Evolutionary conservation across 805 yeast genomes (phyloP).

Genomic region (Tanozyma kutaoensis): DNA sequence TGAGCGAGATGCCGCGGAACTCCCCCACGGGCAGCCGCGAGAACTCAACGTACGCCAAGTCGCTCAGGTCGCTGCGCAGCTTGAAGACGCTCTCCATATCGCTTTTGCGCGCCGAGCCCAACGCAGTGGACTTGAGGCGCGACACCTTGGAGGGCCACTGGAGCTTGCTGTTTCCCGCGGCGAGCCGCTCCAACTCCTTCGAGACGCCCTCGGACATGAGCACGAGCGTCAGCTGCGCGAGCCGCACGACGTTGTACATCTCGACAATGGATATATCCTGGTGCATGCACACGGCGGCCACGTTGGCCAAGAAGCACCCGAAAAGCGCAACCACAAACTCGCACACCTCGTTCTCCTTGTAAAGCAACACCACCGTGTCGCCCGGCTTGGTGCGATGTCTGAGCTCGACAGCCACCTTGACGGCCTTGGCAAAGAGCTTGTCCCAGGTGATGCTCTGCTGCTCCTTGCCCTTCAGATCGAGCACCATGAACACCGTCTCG

Average conservation of each 20-base stretch:
- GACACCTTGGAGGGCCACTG: conserved; percentile 64
- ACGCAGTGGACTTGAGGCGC: conserved; percentile 76
- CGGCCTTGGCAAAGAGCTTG: conserved; percentile 68
- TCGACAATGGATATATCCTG: conserved; percentile 59
- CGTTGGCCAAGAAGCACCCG: conserved; percentile 89
- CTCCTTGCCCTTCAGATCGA: conserved; percentile 79
- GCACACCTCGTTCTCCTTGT: conserved; percentile 69
- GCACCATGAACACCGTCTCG: conserved; percentile 56
- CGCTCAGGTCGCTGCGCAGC: conserved; percentile 14
- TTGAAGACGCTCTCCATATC: conserved; percentile 14
- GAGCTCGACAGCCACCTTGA: conserved; percentile 77
- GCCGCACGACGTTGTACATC: conserved; percentile 54
- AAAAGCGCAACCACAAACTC: conserved; percentile 79
- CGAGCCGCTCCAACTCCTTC: conserved; percentile 57
- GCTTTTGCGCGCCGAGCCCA: conserved; percentile 45
- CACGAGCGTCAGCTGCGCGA: conserved; percentile 66
- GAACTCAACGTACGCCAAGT: conserved; percentile 87
- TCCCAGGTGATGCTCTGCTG: conserved; percentile 75
- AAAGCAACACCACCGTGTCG: conserved; percentile 75
- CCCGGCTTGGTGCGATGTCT: conserved; percentile 61
- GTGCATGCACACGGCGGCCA: conserved; percentile 88
- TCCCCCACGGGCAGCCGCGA: conserved; percentile 86
- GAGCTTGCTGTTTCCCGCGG: conserved; percentile 26
- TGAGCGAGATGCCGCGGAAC: conserved; percentile 82
- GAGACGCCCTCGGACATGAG: conserved; percentile 70